Evolutionary conservation across 2,329 filamentous ascomycete genomes (phyloP), one percentile per base, ranked within the genome.

Genomic region (Paecilomyces formosus): DNA sequence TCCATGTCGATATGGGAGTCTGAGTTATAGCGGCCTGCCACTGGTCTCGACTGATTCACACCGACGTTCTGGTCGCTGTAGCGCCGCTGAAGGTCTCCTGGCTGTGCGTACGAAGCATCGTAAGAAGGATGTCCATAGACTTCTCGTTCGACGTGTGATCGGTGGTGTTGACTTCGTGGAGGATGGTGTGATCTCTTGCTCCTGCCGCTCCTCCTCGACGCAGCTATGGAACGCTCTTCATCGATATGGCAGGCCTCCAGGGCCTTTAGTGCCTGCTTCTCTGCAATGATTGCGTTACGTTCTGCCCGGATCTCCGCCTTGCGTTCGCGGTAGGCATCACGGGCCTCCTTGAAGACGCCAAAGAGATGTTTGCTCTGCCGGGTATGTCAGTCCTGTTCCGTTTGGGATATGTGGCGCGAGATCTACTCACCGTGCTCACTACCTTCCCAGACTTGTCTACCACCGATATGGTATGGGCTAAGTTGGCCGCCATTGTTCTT

Each of bases 361-460:
- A 95, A 84, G 24, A 97, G 80, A 67, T 96, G 90, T 77, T 95
- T 96, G 70, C 91, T 91, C 91, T 95, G 56, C 65, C 53, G 65
- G 63, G 52, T 58, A 56, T 54, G 55, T 69, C 60, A 65, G 57
- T 57, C 21, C 35, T 21, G 53, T 30, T 55, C 53, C 39, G 39
- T 30, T n/a, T 22, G 52, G 56, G 53, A 50, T 56, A 31, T 57
- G 59, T 53, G 54, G 61, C 60, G 63, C 5, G 5, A 15, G 18
- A 21, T 31, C 39, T 45, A 80, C 88, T 73, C 81, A 92, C 90
- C 60, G 88, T 94, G 81, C 87, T 92, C 66, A 96, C 90, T 55
- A 96, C 87, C 77, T 96, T 95, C 68, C 91, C 91, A 59, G 90
- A 94, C 74, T 85, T 92, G 79, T 96, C 94, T 76, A 96, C 88